Evolutionary conservation across 1,139 yeast species (phyloP).

Genomic region (Debaryomyces fabryi): DNA sequence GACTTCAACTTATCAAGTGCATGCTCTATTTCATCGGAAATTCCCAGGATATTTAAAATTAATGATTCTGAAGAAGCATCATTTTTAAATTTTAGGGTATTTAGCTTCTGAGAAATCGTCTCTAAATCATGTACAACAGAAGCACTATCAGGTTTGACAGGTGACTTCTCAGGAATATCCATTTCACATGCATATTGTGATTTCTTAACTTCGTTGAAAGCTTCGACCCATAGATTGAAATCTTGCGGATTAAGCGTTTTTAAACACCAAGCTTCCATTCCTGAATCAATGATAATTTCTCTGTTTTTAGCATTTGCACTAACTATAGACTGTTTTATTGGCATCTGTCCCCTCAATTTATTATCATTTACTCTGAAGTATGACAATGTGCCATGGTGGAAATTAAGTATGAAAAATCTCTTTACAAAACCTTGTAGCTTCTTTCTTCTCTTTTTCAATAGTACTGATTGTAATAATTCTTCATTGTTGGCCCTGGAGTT

Average conservation of each 20-base stretch:
- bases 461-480: conserved; percentile 69
- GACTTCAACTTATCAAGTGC: conserved; percentile 20
- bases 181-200: conserved; percentile 11
- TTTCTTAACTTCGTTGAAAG: conserved; percentile 57
- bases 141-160: conserved; percentile 11
- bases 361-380: conserved; percentile 73
- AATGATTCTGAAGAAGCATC: conserved; percentile 15
- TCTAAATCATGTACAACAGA: conserved; percentile 20
- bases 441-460: conserved; percentile 76
- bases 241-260: conserved; percentile 67
- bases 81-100: conserved; percentile 20
- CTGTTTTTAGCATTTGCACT: conserved; percentile 72
- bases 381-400: conserved; percentile 78
- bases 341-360: conserved; percentile 89
- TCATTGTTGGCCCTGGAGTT: conserved; percentile 47
- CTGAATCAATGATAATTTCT: conserved; percentile 86
- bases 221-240: conserved; percentile 82
- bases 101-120: conserved; percentile 25
- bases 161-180: conserved; percentile 7
- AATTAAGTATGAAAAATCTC: conserved; percentile 80
- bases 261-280: conserved; percentile 92
- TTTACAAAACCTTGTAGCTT: conserved; percentile 82
- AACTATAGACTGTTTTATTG: conserved; percentile 75
- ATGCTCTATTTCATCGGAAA: conserved; percentile 22
- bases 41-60: conserved; percentile 16